These are phyloP conservation scores for Penicillium verrucosum DNA, from an alignment of 2,329 filamentous ascomycete species.

Conservation along the genomic window DNA sequence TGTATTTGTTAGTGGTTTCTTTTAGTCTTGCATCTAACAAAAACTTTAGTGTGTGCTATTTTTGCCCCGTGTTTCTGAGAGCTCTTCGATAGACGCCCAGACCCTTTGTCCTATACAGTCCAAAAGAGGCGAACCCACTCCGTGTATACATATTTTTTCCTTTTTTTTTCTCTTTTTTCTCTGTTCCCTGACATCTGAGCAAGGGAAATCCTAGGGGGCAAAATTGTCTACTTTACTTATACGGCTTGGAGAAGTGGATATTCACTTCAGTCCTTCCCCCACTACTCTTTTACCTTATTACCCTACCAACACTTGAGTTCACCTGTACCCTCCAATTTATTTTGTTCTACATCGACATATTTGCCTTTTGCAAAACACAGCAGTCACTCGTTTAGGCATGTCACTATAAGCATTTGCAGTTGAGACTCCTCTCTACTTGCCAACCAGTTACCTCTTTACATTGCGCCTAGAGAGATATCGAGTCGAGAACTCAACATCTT, in stretches of 20 bases:
- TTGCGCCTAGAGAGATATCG: not conserved
- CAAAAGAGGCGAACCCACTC: slow-evolving; percentile 14
- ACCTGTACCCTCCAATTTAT: not conserved
- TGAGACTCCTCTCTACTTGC: not conserved
- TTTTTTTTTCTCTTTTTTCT: not conserved
- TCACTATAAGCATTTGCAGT: not conserved
- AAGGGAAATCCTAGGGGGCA: slow-evolving; percentile 7
- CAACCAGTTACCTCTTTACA: not conserved
- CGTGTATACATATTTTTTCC: not conserved
- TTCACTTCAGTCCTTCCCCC: slow-evolving; percentile 2
- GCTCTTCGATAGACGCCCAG: slow-evolving; percentile 4
- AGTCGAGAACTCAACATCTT: not conserved
- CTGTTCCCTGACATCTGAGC: not conserved
- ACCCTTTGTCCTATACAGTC: slow-evolving; percentile 8
- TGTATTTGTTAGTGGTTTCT: slow-evolving; percentile 9
- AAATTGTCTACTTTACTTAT: slow-evolving; percentile 3
- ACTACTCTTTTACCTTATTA: slow-evolving; percentile 5
- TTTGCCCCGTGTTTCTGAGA: slow-evolving; percentile 10
- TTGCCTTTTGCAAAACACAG: not conserved
- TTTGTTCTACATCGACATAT: not conserved
- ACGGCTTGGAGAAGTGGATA: slow-evolving; percentile 7
- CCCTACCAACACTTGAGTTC: slow-evolving; percentile 1
- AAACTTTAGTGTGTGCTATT: slow-evolving; percentile 14
- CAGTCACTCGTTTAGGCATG: slow-evolving; percentile 5
- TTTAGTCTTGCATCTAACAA: slow-evolving; percentile 8